A percentile compares a stretch with the other conserved stretches of the same genome.
phyloP scores from a whole-genome alignment of 768 basidiomycete genomes.

The Serendipita sp. region DNA sequence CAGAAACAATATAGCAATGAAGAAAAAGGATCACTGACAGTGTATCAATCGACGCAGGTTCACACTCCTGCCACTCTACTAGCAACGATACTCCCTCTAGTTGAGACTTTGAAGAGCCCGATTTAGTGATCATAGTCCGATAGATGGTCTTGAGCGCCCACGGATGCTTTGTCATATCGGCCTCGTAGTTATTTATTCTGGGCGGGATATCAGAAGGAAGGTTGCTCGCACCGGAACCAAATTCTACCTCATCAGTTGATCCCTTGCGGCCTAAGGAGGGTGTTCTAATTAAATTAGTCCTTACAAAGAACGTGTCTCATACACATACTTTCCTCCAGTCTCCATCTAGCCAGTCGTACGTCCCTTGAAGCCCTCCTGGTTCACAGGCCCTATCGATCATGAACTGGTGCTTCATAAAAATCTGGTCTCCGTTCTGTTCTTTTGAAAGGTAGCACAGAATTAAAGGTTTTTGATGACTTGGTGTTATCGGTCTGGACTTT shows the following conservation, averaged over 20 bases:
- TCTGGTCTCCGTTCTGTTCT: neutral
- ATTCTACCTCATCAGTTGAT: neutral
- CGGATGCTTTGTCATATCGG: neutral
- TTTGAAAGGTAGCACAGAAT: neutral
- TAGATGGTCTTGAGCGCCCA: conserved; percentile 2
- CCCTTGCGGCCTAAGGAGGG: neutral
- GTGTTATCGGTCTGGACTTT: neutral
- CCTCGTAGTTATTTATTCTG: neutral
- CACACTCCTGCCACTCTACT: neutral
- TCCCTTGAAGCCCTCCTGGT: neutral
- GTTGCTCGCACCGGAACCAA: neutral
- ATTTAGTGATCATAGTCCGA: neutral
- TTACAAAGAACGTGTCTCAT: neutral
- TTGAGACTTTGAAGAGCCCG: neutral
- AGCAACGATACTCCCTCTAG: neutral
- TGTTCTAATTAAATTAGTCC: neutral
- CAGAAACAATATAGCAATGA: too few relatives aligned
- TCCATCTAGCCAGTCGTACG: conserved; percentile 5
- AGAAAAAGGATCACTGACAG: too few relatives aligned
- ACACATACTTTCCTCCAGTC: neutral
- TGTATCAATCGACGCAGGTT: neutral
- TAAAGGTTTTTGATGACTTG: neutral
- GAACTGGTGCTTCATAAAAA: neutral
- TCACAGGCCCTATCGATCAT: neutral
- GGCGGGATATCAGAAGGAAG: neutral